These are phyloP conservation scores for Dioscorea dumetorum DNA, from an alignment of 106 monocot genomes.

Conservation along the genomic window DNA sequence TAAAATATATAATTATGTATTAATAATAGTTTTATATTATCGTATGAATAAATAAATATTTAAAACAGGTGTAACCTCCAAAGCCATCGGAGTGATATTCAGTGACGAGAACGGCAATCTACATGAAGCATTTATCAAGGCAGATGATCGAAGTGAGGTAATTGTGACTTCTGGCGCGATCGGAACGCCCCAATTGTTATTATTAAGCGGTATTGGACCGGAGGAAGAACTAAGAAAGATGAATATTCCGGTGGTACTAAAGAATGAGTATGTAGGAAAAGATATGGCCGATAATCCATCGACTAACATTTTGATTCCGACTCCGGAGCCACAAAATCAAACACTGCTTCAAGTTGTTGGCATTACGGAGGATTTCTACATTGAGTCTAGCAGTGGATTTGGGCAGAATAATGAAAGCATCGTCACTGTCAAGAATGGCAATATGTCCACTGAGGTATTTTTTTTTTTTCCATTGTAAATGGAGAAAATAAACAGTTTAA, in stretches of 20 bases:
- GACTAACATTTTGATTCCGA: conserved; percentile 83
- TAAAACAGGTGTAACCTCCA: conserved; percentile 22
- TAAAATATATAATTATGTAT: too few species aligned
- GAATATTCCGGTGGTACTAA: conserved; percentile 37
- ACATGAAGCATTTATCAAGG: conserved; percentile 25
- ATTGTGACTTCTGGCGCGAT: conserved; percentile 75
- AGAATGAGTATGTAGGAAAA: conserved; percentile 62
- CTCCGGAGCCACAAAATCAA: conserved; percentile 47
- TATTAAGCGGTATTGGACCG: conserved; percentile 86
- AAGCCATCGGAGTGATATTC: conserved; percentile 46
- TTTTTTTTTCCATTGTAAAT: too few species aligned
- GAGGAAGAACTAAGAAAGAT: conserved; percentile 39
- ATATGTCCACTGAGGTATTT: too few species aligned
- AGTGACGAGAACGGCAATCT: conserved; percentile 38
- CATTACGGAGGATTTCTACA: conserved; percentile 68
- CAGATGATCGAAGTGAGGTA: conserved; percentile 36
- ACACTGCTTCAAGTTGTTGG: conserved; percentile 88
- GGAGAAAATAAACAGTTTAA: too few species aligned
- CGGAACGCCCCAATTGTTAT: conserved; percentile 74
- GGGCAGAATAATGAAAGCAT: neutral
- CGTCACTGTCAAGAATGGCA: too few species aligned
- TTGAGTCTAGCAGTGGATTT: conserved; percentile 90
- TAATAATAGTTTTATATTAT: too few species aligned
- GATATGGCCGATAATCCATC: conserved; percentile 89
- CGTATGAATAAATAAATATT: too few species aligned